Percentiles rank a stretch among this genome's conserved stretches.
phyloP scores from a whole-genome alignment of 768 basidiomycete species.

The Leccinum variicolor region DNA sequence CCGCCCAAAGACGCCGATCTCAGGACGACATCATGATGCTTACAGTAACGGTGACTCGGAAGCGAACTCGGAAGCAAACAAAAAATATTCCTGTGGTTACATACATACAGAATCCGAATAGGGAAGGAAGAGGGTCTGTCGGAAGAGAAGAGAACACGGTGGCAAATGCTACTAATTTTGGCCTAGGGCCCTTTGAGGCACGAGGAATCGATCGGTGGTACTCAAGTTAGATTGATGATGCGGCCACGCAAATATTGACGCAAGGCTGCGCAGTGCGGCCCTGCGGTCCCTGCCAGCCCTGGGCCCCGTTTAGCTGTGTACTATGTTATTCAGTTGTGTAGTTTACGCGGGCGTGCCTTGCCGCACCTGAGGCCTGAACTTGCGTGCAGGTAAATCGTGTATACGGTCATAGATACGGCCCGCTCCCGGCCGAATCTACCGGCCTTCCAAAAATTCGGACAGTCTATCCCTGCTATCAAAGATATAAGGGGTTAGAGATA shows the following conservation, averaged over 20 bases:
- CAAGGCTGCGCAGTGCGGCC: not conserved
- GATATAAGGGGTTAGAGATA: not conserved
- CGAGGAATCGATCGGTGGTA: not conserved
- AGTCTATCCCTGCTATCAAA: not conserved
- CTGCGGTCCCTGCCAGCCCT: too few species aligned
- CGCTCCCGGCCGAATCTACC: not conserved
- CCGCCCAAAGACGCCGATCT: not conserved
- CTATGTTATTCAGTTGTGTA: not conserved
- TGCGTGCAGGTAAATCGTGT: not conserved
- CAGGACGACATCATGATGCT: not conserved
- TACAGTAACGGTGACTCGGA: not conserved
- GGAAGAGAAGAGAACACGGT: not conserved
- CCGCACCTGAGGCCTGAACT: not conserved
- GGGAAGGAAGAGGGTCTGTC: not conserved
- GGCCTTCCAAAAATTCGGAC: not conserved
- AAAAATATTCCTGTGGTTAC: not conserved
- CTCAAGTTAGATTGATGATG: not conserved
- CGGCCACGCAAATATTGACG: too few species aligned
- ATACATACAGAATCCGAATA: not conserved
- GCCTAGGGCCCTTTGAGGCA: not conserved
- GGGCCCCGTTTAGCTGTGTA: not conserved
- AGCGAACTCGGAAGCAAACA: not conserved
- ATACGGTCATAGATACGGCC: not conserved
- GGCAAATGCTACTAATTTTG: not conserved
- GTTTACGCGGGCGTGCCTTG: not conserved